A percentile compares a stretch with the other conserved stretches of the same genome.
phyloP scores from a whole-genome alignment of 1,284 basidiomycete species.

The Rhodotorula glutinis region DNA sequence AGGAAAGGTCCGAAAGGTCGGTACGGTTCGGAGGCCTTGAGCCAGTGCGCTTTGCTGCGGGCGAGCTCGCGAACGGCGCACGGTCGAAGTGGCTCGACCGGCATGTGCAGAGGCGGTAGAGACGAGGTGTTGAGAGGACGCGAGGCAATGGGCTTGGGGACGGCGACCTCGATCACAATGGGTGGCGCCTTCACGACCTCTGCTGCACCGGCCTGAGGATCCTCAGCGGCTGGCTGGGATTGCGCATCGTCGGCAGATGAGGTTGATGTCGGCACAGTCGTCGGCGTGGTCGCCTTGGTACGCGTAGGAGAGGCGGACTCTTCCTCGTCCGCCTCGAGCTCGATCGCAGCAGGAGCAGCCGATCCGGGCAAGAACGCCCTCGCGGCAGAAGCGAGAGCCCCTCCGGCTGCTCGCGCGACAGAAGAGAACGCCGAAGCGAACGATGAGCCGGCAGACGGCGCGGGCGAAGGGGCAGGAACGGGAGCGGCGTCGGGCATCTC shows the following conservation, averaged over 20 bases:
- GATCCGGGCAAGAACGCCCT: conserved; percentile 1
- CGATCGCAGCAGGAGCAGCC: too few species aligned
- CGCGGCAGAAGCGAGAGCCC: background rate
- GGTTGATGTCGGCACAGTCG: too few species aligned
- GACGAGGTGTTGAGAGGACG: too few species aligned
- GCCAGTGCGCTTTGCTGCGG: background rate
- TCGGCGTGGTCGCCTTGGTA: too few species aligned
- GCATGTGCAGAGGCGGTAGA: background rate
- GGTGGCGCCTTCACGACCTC: background rate
- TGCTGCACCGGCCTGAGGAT: too few species aligned
- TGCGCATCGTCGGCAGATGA: too few species aligned
- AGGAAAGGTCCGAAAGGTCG: background rate
- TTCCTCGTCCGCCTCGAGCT: too few species aligned
- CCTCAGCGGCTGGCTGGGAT: too few species aligned
- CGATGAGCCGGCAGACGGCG: background rate
- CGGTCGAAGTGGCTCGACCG: background rate
- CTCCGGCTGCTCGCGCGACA: background rate
- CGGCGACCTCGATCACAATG: background rate
- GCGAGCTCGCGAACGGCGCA: background rate
- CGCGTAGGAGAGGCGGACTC: too few species aligned
- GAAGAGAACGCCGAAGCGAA: background rate
- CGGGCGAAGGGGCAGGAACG: too few species aligned
- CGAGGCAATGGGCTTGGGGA: background rate
- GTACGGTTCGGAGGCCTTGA: background rate
- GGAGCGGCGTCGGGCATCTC: background rate